These are phyloP conservation scores for Porodaedalea pini DNA, from an alignment of 1,284 basidiomycete species.

Conservation along the genomic window DNA sequence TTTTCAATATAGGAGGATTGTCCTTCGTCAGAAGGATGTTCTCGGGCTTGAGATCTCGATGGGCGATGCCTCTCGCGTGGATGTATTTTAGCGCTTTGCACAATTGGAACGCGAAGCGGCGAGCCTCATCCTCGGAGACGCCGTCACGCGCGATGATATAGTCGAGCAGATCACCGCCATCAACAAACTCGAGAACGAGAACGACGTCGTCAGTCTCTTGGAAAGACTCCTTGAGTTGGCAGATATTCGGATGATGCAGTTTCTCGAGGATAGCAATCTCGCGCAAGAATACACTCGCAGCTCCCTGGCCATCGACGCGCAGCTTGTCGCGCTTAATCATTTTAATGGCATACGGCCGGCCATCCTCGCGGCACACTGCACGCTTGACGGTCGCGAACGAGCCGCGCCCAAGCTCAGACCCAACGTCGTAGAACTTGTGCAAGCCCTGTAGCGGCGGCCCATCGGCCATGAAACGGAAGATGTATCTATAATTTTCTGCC, in stretches of 20 bases:
- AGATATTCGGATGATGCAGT: conserved; percentile 79
- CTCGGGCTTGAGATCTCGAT: conserved; percentile 93
- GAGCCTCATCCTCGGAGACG: conserved; percentile 45
- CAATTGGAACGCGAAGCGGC: not conserved
- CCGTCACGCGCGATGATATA: conserved; percentile 61
- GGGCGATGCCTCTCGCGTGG: conserved; percentile 71
- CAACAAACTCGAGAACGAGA: conserved; percentile 75
- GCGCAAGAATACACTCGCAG: conserved; percentile 32
- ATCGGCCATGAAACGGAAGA: conserved; percentile 50
- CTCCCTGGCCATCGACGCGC: conserved; percentile 21
- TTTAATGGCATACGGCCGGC: conserved; percentile 71
- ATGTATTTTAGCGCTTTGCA: conserved; percentile 44
- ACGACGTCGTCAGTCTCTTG: conserved; percentile 67
- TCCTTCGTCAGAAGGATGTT: conserved; percentile 73
- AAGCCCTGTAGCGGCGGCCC: conserved; percentile 48
- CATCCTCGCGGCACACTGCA: conserved; percentile 56
- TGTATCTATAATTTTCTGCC: conserved; percentile 60
- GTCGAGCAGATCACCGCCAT: conserved; percentile 87
- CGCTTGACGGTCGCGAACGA: conserved; percentile 79
- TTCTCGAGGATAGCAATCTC: conserved; percentile 79
- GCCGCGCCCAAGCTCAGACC: conserved; percentile 69
- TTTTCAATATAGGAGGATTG: conserved; percentile 65
- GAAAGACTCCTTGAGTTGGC: conserved; percentile 76
- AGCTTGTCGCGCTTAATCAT: conserved; percentile 57
- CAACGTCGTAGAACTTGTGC: conserved; percentile 61